These are phyloP conservation scores for Nitzschia sp. DNA, from an alignment of 108 stramenopile genomes.

Conservation along the genomic window DNA sequence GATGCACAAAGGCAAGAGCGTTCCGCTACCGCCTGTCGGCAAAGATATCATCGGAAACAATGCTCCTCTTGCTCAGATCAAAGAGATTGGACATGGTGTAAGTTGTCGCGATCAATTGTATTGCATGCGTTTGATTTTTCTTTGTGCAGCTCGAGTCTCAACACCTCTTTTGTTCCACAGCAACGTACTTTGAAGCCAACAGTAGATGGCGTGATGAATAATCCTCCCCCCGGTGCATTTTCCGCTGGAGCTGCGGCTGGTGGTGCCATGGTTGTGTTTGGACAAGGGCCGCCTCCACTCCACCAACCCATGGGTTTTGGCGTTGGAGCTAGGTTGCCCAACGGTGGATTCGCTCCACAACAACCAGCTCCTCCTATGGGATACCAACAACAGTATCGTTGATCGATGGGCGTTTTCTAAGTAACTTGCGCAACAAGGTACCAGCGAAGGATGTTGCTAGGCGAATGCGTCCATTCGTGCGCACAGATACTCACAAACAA, in stretches of 20 bases:
- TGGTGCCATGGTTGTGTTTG: conserved; percentile 58
- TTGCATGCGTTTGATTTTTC: background rate
- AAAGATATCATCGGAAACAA: conserved; percentile 28
- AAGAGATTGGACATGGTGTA: conserved; percentile 29
- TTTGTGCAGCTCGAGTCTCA: background rate
- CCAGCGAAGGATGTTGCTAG: background rate
- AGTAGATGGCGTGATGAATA: conserved; percentile 48
- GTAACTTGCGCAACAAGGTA: background rate
- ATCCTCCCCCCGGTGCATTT: conserved; percentile 49
- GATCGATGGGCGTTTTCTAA: too few relatives aligned
- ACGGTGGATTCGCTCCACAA: conserved; percentile 36
- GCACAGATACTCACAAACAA: too few relatives aligned
- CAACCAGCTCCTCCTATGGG: conserved; percentile 27
- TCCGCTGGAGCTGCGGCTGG: conserved; percentile 38
- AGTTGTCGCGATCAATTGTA: background rate
- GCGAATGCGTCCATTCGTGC: too few relatives aligned
- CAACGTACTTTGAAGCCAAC: conserved; percentile 20
- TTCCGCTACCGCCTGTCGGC: conserved; percentile 44
- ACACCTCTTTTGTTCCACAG: conserved; percentile 12
- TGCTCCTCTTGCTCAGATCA: conserved; percentile 52
- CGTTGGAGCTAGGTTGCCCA: conserved; percentile 40
- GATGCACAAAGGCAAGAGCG: conserved; percentile 44
- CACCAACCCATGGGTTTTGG: conserved; percentile 55
- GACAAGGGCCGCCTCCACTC: conserved; percentile 59
- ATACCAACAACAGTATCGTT: conserved; percentile 24